These are phyloP conservation scores for Eucalyptus tenuipes DNA, from an alignment of 345 rosid genomes.

Conservation along the genomic window DNA sequence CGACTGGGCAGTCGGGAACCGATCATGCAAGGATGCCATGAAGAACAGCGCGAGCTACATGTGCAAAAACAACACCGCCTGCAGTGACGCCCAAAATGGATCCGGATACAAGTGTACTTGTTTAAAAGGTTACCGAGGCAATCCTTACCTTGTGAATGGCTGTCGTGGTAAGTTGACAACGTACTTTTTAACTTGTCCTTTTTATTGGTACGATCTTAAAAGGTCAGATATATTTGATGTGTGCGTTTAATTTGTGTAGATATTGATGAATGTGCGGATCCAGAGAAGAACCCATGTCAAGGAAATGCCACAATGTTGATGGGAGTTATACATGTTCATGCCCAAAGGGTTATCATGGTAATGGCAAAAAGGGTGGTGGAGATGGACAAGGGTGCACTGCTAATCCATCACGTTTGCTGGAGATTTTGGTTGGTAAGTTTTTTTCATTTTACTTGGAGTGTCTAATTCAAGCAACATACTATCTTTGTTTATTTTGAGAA, in stretches of 20 bases:
- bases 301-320: not conserved
- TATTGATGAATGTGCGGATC: constrained; percentile 6
- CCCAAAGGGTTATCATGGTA: constrained; percentile 7
- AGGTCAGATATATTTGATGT: too few species aligned
- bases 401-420: not conserved
- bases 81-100: not conserved
- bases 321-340: constrained; percentile 20
- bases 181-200: not conserved
- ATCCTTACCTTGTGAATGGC: not conserved
- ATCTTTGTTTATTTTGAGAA: not conserved
- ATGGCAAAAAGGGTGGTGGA: not conserved
- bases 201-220: too few species aligned
- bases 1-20: not conserved
- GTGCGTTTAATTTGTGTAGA: not conserved
- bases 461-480: not conserved
- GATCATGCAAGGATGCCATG: not conserved
- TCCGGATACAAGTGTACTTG: too few species aligned
- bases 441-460: not conserved
- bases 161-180: not conserved
- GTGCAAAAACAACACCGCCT: not conserved
- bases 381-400: not conserved
- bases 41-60: not conserved
- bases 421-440: not conserved
- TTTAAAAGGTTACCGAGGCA: not conserved
- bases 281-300: not conserved